These are phyloP conservation scores for Acacia confusa DNA, from an alignment of 306 rosid species.

Conservation along the genomic window DNA sequence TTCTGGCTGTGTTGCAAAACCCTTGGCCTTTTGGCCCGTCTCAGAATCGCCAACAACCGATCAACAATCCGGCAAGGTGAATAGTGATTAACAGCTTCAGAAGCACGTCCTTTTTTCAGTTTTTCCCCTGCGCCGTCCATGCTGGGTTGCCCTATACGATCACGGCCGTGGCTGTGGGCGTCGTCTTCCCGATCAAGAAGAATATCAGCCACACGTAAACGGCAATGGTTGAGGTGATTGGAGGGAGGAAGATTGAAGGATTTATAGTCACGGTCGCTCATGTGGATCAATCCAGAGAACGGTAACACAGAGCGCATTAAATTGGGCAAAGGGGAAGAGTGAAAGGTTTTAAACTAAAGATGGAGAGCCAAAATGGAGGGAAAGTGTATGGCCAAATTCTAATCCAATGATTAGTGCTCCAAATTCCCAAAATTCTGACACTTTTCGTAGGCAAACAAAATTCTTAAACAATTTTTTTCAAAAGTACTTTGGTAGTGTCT, in stretches of 20 bases:
- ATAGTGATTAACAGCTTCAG: conserved; percentile 35
- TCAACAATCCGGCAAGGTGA: conserved; percentile 54
- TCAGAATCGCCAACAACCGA: conserved; percentile 51
- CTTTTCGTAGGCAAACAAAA: no score
- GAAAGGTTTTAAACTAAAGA: conserved; percentile 22
- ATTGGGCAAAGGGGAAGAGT: conserved; percentile 1
- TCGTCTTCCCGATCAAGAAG: conserved; percentile 39
- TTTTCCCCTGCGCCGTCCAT: conserved; percentile 40
- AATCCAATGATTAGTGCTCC: background rate
- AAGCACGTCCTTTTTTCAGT: background rate
- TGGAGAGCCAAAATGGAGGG: conserved; percentile 37
- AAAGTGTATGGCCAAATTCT: background rate
- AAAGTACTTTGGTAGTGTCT: no score
- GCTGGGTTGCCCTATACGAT: background rate
- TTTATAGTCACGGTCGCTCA: conserved; percentile 38
- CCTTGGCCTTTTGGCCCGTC: conserved; percentile 34
- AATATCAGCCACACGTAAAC: conserved; percentile 60
- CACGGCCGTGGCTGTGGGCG: conserved; percentile 26
- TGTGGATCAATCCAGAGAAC: background rate
- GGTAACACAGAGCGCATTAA: conserved; percentile 25
- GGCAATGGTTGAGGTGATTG: conserved; percentile 27
- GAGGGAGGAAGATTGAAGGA: conserved; percentile 17
- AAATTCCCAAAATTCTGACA: background rate
- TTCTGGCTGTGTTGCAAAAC: conserved; percentile 24
- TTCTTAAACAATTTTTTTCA: no score